These are phyloP conservation scores for Trypanosomatidae sp. DNA, from an alignment of 208 protist species.

Conservation along the genomic window DNA sequence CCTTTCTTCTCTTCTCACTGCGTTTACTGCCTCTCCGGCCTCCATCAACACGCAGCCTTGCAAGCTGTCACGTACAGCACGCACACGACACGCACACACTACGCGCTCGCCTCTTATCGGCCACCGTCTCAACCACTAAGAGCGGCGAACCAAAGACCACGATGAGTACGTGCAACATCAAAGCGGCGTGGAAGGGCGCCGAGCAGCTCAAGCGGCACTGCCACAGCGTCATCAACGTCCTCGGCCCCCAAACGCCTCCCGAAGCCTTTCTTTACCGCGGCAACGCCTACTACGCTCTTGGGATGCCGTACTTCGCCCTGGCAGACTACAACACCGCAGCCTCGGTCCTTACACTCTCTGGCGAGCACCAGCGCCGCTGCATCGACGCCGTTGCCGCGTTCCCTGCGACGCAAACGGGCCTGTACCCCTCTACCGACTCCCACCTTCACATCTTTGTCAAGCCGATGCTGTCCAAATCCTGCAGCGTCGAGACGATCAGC, in stretches of 20 bases:
- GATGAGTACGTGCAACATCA: too few relatives aligned
- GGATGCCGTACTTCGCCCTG: slow-evolving; percentile 80
- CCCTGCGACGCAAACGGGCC: slow-evolving; percentile 55
- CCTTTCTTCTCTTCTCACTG: too few relatives aligned
- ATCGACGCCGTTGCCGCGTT: slow-evolving; percentile 45
- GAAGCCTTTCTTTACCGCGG: slow-evolving; percentile 86
- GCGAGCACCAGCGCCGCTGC: slow-evolving; percentile 60
- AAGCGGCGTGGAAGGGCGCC: slow-evolving; percentile 37
- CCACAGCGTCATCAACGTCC: slow-evolving; percentile 72
- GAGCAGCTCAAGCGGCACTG: slow-evolving; percentile 71
- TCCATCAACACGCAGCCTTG: too few relatives aligned
- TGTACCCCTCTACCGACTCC: slow-evolving; percentile 63
- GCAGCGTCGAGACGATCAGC: slow-evolving; percentile 38
- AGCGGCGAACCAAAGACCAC: too few relatives aligned
- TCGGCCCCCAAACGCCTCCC: slow-evolving; percentile 73
- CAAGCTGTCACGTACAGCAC: too few relatives aligned
- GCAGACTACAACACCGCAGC: slow-evolving; percentile 84
- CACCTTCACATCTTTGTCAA: slow-evolving; percentile 78
- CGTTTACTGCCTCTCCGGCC: too few relatives aligned
- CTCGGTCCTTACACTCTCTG: slow-evolving; percentile 54
- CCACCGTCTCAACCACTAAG: too few relatives aligned
- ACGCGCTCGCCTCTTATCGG: too few relatives aligned
- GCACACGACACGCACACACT: too few relatives aligned
- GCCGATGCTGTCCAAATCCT: slow-evolving; percentile 54
- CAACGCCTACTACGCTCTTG: slow-evolving; percentile 85